Evolutionary conservation across 345 rosid species (phyloP).

Genomic region (Raphanus sativus): DNA sequence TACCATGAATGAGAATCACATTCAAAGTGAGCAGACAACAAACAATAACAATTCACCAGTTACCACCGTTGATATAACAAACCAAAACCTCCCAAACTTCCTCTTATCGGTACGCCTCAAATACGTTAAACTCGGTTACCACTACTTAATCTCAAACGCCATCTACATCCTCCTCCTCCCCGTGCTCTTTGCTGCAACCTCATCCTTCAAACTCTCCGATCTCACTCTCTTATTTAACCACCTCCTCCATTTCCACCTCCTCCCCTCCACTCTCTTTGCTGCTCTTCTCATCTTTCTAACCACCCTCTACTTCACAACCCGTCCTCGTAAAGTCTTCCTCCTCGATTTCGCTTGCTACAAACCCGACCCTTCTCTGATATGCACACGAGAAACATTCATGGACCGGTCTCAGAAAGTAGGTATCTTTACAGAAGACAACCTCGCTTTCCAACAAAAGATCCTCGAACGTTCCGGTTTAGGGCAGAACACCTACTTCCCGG

Average conservation of each 20-base stretch:
- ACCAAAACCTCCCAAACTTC: constrained; percentile 57
- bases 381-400: constrained; percentile 65
- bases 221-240: not conserved
- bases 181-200: constrained; percentile 45
- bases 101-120: constrained; percentile 63
- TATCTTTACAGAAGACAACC: constrained; percentile 58
- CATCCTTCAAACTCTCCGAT: constrained; percentile 11
- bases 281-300: constrained; percentile 50
- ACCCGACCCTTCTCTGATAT: constrained; percentile 51
- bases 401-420: constrained; percentile 47
- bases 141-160: constrained; percentile 67
- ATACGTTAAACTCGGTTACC: constrained; percentile 81
- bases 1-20: constrained; percentile 32
- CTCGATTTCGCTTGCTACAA: constrained; percentile 78
- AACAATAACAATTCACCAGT: not conserved
- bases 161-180: constrained; percentile 54
- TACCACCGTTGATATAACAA: constrained; percentile 26
- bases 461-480: constrained; percentile 80
- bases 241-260: constrained; percentile 45
- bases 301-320: constrained; percentile 66
- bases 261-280: constrained; percentile 44
- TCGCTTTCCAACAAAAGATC: constrained; percentile 79
- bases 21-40: not conserved
- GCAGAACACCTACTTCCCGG: constrained; percentile 68
- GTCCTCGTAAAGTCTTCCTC: constrained; percentile 65